These are phyloP conservation scores for Fusarium bactridioides DNA, from an alignment of 2,329 filamentous ascomycete species.

Conservation along the genomic window DNA sequence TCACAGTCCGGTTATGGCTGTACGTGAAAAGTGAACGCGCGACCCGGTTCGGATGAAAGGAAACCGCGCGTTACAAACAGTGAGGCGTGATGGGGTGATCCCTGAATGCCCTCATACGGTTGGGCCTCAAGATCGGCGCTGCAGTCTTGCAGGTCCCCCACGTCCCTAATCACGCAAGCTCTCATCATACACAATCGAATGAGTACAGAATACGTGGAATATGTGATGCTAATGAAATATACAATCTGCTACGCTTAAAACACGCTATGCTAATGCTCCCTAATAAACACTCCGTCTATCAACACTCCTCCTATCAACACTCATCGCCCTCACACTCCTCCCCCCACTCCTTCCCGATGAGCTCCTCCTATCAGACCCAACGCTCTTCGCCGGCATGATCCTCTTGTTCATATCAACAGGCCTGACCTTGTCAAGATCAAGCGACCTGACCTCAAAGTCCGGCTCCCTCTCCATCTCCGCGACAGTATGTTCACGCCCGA, in stretches of 20 bases:
- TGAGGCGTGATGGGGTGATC: not conserved
- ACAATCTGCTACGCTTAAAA: not conserved
- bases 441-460: constrained; percentile 27
- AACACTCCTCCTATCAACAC: constrained; percentile 14
- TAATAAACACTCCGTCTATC: constrained; percentile 10
- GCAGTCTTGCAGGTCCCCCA: not conserved
- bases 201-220: accelerated
- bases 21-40: not conserved
- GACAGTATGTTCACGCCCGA: constrained; percentile 27
- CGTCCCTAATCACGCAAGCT: not conserved
- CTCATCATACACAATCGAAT: not conserved
- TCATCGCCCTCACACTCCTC: constrained; percentile 14
- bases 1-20: accelerated
- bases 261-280: constrained; percentile 12
- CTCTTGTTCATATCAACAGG: constrained; percentile 7
- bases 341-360: not conserved
- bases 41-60: not conserved
- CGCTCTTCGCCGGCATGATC: constrained; percentile 7
- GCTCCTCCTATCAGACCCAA: not conserved
- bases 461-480: constrained; percentile 34
- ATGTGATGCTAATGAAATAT: not conserved
- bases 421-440: constrained; percentile 14
- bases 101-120: not conserved
- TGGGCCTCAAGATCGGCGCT: not conserved
- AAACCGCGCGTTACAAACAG: accelerated